Evolutionary conservation across 225 moss, liverwort and hornwort species (phyloP), one percentile per base, ranked within the genome.

Genomic region (Pleurozium schreberi): DNA sequence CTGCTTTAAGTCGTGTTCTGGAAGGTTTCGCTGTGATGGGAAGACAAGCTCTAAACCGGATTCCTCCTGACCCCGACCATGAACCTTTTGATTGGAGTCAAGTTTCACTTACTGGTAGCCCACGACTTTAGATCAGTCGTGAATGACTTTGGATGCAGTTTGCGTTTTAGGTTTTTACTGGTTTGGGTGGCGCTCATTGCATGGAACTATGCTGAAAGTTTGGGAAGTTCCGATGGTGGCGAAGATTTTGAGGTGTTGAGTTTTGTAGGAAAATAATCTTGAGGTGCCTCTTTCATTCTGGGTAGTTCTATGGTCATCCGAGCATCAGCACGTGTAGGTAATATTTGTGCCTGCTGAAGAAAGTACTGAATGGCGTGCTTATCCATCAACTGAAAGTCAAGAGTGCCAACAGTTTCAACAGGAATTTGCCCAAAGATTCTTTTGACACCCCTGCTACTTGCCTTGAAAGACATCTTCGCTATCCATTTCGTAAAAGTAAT

Each of bases 11-110:
- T 87, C 91, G 93, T 91, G 91, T 94, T 81, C 34, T 93, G 42
- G 94, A 93, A 85, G 94, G 94, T n/a, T 93, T 94, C 70, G 94
- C 92, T 67, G 87, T 92, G 57, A 93, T 93, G 93, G 93, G 92
- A 83, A 83, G 91, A 88, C 92, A 93, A 68, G 94, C 92, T 36
- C 85, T 53, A 40, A 82, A 82, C 49, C 91, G 92, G 63, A 57
- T 90, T 82, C 75, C 91, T 49, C 89, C 57, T n/a, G 88, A 87
- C 57, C 34, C 58, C 42, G 91, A 93, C 42, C 81, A 73, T n/a
- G 94, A 93, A 63, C 87, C 94, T 42, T 86, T 94, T 62, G 94
- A 93, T 90, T 93, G 94, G 94, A 94, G 87, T 76, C 90, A 91
- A 90, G 79, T 93, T 84, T 92, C 91, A 62, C 88, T 93, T 21